Percentiles rank a stretch among this genome's conserved stretches.
phyloP scores from a whole-genome alignment of 2,329 filamentous ascomycete genomes.

The Shiraia bambusicola region DNA sequence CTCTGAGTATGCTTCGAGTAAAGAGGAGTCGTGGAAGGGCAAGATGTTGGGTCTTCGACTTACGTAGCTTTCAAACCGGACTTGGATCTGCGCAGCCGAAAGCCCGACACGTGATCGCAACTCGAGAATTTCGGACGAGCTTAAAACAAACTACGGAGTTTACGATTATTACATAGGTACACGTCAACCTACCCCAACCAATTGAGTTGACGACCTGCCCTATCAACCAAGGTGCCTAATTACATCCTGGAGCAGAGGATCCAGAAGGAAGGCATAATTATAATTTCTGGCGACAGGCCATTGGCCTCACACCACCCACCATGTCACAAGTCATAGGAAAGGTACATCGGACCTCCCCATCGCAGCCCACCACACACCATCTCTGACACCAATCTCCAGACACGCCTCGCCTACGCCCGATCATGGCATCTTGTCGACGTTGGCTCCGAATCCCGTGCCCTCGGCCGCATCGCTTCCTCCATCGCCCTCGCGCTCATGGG shows the following conservation, averaged over 20 bases:
- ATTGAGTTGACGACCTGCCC: not conserved
- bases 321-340: conserved; percentile 82
- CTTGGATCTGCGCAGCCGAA: conserved; percentile 8
- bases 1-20: not conserved
- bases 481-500: conserved; percentile 92
- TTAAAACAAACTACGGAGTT: too few relatives aligned
- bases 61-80: conserved; percentile 37
- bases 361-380: not conserved
- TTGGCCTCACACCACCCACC: conserved; percentile 28
- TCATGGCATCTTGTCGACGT: conserved; percentile 91
- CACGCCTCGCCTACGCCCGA: conserved; percentile 91
- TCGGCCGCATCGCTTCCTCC: conserved; percentile 83
- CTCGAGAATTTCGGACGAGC: conserved; percentile 1
- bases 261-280: too few relatives aligned
- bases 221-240: too few relatives aligned
- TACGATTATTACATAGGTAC: too few relatives aligned
- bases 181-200: conserved; percentile 11
- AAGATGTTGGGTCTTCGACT: conserved; percentile 9
- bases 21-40: conserved; percentile 6
- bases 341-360: conserved; percentile 49
- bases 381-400: conserved; percentile 55
- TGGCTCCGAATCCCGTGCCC: conserved; percentile 67
- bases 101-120: conserved; percentile 16
- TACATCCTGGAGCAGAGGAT: too few relatives aligned
- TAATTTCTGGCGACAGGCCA: conserved; percentile 12